Evolutionary conservation across 768 basidiomycete genomes (phyloP).

Genomic region (Lanmaoa pseudosensibilis): DNA sequence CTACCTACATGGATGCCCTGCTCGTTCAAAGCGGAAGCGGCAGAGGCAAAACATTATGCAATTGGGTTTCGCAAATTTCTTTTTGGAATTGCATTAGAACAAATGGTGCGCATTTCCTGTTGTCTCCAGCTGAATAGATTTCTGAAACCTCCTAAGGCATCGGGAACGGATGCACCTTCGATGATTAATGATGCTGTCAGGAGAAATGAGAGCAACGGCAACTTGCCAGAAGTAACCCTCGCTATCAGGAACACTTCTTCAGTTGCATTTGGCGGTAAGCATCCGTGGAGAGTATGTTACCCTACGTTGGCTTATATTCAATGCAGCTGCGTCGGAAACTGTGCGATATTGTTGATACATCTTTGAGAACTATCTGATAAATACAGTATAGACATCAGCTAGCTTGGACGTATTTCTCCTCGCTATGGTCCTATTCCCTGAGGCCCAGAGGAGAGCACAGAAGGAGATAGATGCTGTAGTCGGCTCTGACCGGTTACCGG

Average conservation of each 20-base stretch:
- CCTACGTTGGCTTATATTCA: background rate
- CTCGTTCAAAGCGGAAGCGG: conserved; percentile 24
- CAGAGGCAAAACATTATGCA: conserved; percentile 10
- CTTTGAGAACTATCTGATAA: background rate
- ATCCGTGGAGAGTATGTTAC: background rate
- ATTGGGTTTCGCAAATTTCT: conserved; percentile 21
- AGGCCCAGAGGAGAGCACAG: conserved; percentile 23
- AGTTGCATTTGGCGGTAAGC: conserved; percentile 25
- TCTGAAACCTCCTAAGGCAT: conserved; percentile 11
- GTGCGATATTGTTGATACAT: conserved; percentile 12
- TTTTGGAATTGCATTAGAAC: conserved; percentile 24
- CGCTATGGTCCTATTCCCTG: conserved; percentile 30
- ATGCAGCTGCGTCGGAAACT: conserved; percentile 28
- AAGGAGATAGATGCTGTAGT: conserved; percentile 26
- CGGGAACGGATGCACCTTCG: conserved; percentile 16
- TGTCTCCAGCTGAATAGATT: background rate
- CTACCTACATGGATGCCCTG: conserved; percentile 30
- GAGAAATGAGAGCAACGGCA: conserved; percentile 20
- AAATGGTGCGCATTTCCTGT: conserved; percentile 15
- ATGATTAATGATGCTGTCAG: conserved; percentile 23
- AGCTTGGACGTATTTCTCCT: conserved; percentile 27
- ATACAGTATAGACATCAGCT: conserved; percentile 18
- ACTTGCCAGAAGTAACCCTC: conserved; percentile 19
- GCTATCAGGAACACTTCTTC: conserved; percentile 24
- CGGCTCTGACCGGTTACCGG: conserved; percentile 21